A percentile compares a stretch with the other conserved stretches of the same genome.
These are phyloP conservation scores for Lasiodiplodia sp. DNA, from an alignment of 2,329 filamentous ascomycete genomes.

Conservation along the genomic window DNA sequence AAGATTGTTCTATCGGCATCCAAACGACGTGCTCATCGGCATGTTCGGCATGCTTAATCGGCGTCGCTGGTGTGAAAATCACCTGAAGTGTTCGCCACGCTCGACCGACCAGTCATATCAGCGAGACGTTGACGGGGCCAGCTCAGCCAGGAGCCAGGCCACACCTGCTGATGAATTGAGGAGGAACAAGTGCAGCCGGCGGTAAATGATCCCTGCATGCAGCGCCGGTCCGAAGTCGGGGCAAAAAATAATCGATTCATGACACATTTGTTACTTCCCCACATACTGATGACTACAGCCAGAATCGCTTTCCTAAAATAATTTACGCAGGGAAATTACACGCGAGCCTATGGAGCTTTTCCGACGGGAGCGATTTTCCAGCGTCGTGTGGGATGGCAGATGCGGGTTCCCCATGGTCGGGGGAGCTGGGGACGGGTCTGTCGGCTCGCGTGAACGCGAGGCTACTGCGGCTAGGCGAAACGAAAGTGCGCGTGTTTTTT, in stretches of 20 bases:
- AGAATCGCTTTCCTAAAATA: constrained; percentile 5
- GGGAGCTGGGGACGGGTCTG: not conserved
- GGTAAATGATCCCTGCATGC: not conserved
- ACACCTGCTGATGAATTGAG: constrained; percentile 16
- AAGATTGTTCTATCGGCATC: not conserved
- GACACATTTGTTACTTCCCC: constrained; percentile 10
- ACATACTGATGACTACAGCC: not conserved
- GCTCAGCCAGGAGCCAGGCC: constrained; percentile 8
- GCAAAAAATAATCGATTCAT: not conserved
- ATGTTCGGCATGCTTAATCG: constrained; percentile 22
- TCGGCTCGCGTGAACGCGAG: not conserved
- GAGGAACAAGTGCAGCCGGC: not conserved
- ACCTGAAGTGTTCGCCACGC: constrained; percentile 21
- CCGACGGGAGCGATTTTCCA: not conserved
- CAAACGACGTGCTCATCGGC: constrained; percentile 11
- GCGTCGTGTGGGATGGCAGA: not conserved
- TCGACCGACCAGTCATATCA: constrained; percentile 12
- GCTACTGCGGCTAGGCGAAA: not conserved
- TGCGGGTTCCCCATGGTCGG: not conserved
- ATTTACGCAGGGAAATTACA: constrained; percentile 7
- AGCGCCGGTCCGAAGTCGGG: constrained; percentile 12
- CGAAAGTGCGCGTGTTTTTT: not conserved
- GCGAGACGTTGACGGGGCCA: not conserved
- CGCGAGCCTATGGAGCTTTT: not conserved
- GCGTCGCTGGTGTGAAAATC: constrained; percentile 9